Conservation (phyloP, 805 yeast genomes). For the Yamadazyma tumulicola region DNA sequence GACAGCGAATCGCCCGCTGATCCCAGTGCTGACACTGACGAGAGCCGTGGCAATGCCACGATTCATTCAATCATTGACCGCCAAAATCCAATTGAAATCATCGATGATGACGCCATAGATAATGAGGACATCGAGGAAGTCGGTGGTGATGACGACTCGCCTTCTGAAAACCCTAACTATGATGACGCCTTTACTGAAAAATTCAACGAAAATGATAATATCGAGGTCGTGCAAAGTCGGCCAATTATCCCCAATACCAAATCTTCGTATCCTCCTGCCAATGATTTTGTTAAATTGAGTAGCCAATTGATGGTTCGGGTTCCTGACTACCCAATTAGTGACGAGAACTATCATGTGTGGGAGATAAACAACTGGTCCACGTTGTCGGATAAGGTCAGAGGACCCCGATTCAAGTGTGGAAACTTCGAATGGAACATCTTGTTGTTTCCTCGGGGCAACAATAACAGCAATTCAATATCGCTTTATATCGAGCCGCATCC, state of each 20-base stretch:
- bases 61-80: too few species aligned
- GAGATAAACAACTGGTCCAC: slow-evolving; percentile 47
- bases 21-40: too few species aligned
- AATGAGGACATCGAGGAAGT: not conserved
- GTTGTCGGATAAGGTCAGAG: slow-evolving; percentile 41
- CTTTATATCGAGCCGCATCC: slow-evolving; percentile 78
- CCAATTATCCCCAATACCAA: too few species aligned
- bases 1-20: slow-evolving; percentile 11
- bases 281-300: slow-evolving; percentile 27
- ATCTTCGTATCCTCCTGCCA: slow-evolving; percentile 22
- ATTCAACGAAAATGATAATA: slow-evolving; percentile 9
- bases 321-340: slow-evolving; percentile 38
- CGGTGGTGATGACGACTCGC: slow-evolving; percentile 3
- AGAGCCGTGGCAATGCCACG: too few species aligned
- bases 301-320: slow-evolving; percentile 32
- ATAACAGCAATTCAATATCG: slow-evolving; percentile 52
- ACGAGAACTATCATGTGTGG: slow-evolving; percentile 43
- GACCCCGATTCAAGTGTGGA: slow-evolving; percentile 52
- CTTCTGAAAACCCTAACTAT: slow-evolving; percentile 6
- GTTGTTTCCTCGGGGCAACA: slow-evolving; percentile 75
- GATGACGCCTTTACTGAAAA: slow-evolving; percentile 14
- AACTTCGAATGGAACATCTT: slow-evolving; percentile 66
- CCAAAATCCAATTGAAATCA: slow-evolving; percentile 5
- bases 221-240: not conserved
- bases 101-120: slow-evolving; percentile 5